A percentile compares a stretch with the other conserved stretches of the same genome.
Evolutionary conservation across 495 filamentous ascomycete species (phyloP).

Genomic region (Aspergillus panamensis): DNA sequence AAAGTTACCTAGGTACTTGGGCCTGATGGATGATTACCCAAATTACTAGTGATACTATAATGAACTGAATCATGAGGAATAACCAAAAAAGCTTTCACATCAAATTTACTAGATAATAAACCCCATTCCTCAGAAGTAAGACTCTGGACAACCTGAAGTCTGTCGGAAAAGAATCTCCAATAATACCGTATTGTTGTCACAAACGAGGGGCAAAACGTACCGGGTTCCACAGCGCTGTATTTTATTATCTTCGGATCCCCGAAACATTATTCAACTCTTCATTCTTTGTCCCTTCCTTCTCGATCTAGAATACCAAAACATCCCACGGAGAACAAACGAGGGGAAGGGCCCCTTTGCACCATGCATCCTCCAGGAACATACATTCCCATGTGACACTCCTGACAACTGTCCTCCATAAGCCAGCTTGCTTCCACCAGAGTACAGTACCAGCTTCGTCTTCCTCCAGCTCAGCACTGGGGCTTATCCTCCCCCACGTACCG

Average conservation of each 20-base stretch:
- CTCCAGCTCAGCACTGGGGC: neutral
- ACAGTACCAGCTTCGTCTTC: slow-evolving; percentile 6
- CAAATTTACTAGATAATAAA: too few species aligned
- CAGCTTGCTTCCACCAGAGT: slow-evolving; percentile 5
- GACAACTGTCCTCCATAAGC: slow-evolving; percentile 5
- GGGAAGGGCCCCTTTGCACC: neutral
- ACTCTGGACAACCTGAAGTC: too few species aligned
- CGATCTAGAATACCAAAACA: neutral
- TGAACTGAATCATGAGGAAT: too few species aligned
- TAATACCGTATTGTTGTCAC: slow-evolving; percentile 1
- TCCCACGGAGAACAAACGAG: neutral
- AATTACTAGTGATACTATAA: too few species aligned
- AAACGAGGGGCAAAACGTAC: slow-evolving; percentile 9
- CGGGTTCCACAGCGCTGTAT: neutral
- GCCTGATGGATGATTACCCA: too few species aligned
- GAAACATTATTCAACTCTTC: neutral
- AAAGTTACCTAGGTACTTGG: too few species aligned
- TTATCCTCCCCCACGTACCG: slow-evolving; percentile 15
- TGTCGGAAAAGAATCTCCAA: too few species aligned
- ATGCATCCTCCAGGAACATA: slow-evolving; percentile 17
- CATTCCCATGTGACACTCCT: slow-evolving; percentile 1
- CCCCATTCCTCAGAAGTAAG: too few species aligned
- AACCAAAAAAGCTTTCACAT: too few species aligned
- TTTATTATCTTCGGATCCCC: slow-evolving; percentile 1
- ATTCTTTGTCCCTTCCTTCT: slow-evolving; percentile 12